phyloP scores from a whole-genome alignment of 1,284 basidiomycete species.

The Microbotryum lychnidis-dioicae region DNA sequence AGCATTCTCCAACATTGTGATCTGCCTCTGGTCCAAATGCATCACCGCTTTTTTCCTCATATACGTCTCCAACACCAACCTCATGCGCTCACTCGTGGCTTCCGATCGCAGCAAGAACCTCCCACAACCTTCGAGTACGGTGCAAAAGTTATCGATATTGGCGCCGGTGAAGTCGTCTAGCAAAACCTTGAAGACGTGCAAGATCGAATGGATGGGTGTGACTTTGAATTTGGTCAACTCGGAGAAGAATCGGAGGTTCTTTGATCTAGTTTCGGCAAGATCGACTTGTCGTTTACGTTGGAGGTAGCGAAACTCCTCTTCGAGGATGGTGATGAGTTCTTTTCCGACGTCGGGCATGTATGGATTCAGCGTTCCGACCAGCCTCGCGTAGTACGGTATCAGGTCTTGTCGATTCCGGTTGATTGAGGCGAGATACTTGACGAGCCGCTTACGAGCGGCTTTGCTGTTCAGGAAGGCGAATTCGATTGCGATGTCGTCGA shows the following conservation, averaged over 20 bases:
- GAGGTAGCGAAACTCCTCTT: slow-evolving; percentile 94
- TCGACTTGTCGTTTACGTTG: slow-evolving; percentile 90
- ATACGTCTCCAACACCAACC: slow-evolving; percentile 75
- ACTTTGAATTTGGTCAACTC: slow-evolving; percentile 92
- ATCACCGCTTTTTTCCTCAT: slow-evolving; percentile 84
- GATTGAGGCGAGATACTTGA: slow-evolving; percentile 75
- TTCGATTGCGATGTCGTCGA: slow-evolving; percentile 90
- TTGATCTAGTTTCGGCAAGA: slow-evolving; percentile 70
- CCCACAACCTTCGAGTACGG: slow-evolving; percentile 88
- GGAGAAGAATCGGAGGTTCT: slow-evolving; percentile 83
- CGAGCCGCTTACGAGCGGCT: slow-evolving; percentile 78
- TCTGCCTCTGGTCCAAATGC: slow-evolving; percentile 83
- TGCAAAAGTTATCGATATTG: slow-evolving; percentile 88
- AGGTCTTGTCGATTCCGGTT: slow-evolving; percentile 85
- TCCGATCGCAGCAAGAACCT: slow-evolving; percentile 81
- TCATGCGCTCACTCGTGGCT: slow-evolving; percentile 75
- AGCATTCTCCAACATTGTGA: slow-evolving; percentile 88
- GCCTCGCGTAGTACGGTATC: slow-evolving; percentile 83
- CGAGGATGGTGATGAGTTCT: slow-evolving; percentile 71
- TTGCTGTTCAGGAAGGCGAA: slow-evolving; percentile 96
- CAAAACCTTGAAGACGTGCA: slow-evolving; percentile 95
- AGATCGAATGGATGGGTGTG: slow-evolving; percentile 82
- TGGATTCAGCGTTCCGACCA: slow-evolving; percentile 75
- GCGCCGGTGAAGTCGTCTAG: slow-evolving; percentile 87
- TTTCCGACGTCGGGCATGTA: slow-evolving; percentile 91